Evolutionary conservation across 2,329 filamentous ascomycete species (phyloP).

Genomic region (Aspergillus novofumigatus): DNA sequence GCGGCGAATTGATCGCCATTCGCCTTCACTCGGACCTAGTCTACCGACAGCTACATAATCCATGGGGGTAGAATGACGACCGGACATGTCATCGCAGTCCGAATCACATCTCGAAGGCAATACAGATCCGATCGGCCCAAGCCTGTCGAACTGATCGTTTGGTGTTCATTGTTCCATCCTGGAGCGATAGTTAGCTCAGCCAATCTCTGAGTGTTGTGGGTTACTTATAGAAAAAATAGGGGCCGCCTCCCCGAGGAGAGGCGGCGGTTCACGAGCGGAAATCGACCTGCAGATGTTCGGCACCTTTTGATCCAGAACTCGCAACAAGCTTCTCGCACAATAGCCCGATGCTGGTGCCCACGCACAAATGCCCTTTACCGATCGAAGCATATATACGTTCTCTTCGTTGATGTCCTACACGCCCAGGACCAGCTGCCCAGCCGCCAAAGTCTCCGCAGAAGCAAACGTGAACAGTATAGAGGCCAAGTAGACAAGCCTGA

Average conservation of each 20-base stretch:
- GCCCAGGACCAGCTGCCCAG: slow-evolving; percentile 7
- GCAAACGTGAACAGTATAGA: slow-evolving; percentile 9
- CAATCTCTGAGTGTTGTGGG: slow-evolving; percentile 7
- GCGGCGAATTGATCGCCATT: background rate
- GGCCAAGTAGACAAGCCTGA: slow-evolving; percentile 72
- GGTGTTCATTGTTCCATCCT: background rate
- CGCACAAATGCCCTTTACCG: slow-evolving; percentile 7
- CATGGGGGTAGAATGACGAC: background rate
- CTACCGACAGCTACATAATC: background rate
- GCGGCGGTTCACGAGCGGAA: slow-evolving; percentile 22
- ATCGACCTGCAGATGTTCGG: slow-evolving; percentile 12
- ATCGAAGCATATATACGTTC: slow-evolving; percentile 9
- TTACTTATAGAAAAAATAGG: slow-evolving; percentile 39
- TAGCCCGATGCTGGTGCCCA: slow-evolving; percentile 7
- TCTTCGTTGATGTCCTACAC: slow-evolving; percentile 13
- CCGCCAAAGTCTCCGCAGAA: slow-evolving; percentile 1
- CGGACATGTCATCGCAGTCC: no score
- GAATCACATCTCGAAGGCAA: background rate
- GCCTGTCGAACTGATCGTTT: background rate
- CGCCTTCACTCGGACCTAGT: background rate
- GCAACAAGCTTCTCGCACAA: slow-evolving; percentile 6
- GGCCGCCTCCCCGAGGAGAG: slow-evolving; percentile 25
- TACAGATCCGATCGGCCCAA: background rate
- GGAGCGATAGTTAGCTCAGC: slow-evolving; percentile 28
- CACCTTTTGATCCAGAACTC: slow-evolving; percentile 4